These are phyloP conservation scores for Lyophyllum decastes DNA, from an alignment of 768 basidiomycete genomes.

Conservation along the genomic window DNA sequence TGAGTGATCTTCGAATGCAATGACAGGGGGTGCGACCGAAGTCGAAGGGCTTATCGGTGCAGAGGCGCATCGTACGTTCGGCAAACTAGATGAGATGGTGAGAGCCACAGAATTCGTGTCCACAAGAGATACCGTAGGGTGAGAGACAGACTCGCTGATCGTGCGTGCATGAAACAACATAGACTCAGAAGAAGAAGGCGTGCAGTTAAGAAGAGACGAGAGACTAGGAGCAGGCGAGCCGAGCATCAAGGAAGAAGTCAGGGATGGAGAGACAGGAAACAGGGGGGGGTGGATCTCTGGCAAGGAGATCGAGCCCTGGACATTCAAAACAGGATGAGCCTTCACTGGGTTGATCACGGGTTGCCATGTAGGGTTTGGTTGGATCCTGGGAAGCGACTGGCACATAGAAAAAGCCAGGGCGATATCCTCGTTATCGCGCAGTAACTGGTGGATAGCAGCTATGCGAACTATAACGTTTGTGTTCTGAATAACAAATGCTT, in stretches of 20 bases:
- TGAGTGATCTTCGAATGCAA: background rate
- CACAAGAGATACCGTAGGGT: constrained; percentile 4
- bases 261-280: constrained; percentile 2
- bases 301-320: constrained; percentile 10
- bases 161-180: background rate
- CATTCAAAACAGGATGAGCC: constrained; percentile 3
- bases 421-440: constrained; percentile 16
- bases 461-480: constrained; percentile 15
- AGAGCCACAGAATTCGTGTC: background rate
- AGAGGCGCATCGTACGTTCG: constrained; percentile 1
- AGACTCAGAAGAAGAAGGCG: constrained; percentile 10
- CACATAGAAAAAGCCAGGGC: constrained; percentile 15
- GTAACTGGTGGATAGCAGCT: constrained; percentile 15
- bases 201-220: constrained; percentile 16
- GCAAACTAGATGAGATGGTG: constrained; percentile 4
- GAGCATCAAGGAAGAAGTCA: constrained; percentile 4
- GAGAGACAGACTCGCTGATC: constrained; percentile 11
- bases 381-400: constrained; percentile 11
- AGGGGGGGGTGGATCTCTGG: constrained; percentile 11
- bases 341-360: constrained; percentile 5
- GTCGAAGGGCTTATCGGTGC: background rate
- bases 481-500: background rate
- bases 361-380: constrained; percentile 9
- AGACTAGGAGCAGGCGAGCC: constrained; percentile 16
- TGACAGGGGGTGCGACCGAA: background rate